A percentile compares a stretch with the other conserved stretches of the same genome.
These are phyloP conservation scores for Plasmodium inui DNA, from an alignment of 169 alveolate species.

Conservation along the genomic window DNA sequence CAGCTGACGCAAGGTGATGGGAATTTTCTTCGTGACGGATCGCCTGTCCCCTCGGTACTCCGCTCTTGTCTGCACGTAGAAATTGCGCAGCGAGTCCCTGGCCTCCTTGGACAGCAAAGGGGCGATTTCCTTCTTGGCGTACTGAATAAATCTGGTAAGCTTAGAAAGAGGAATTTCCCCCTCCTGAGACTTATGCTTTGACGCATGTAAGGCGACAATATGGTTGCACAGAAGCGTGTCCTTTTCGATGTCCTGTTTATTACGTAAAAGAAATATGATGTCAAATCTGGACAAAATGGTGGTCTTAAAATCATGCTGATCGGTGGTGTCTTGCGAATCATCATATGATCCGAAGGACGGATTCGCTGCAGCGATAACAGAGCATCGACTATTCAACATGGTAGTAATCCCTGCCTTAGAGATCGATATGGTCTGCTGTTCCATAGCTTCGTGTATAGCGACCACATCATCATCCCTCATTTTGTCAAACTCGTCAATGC, in stretches of 20 bases:
- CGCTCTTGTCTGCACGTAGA: constrained; percentile 94
- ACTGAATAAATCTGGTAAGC: constrained; percentile 82
- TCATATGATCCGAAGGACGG: constrained; percentile 99
- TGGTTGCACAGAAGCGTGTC: constrained; percentile 90
- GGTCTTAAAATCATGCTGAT: constrained; percentile 98
- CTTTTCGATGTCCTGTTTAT: constrained; percentile 93
- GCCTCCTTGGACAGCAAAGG: constrained; percentile 98
- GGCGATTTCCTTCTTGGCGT: constrained; percentile 85
- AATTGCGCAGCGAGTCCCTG: constrained; percentile 93
- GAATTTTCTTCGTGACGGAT: constrained; percentile 90
- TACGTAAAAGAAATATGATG: constrained; percentile 96
- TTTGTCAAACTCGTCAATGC: constrained; percentile 99
- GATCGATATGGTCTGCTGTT: constrained; percentile 98
- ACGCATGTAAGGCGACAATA: constrained; percentile 83
- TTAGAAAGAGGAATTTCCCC: constrained; percentile 78
- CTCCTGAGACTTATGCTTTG: constrained; percentile 71
- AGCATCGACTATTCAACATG: constrained; percentile 95
- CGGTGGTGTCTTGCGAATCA: constrained; percentile 96
- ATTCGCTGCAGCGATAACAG: constrained; percentile 99
- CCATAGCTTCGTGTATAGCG: constrained; percentile 99
- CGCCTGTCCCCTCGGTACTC: constrained; percentile 91
- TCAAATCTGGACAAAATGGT: constrained; percentile 98
- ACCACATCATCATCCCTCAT: constrained; percentile 99
- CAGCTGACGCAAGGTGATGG: constrained; percentile 98
- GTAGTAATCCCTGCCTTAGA: constrained; percentile 99